These are phyloP conservation scores for Paraurostyla sp. DNA, from an alignment of 73 alveolate species.

Conservation along the genomic window DNA sequence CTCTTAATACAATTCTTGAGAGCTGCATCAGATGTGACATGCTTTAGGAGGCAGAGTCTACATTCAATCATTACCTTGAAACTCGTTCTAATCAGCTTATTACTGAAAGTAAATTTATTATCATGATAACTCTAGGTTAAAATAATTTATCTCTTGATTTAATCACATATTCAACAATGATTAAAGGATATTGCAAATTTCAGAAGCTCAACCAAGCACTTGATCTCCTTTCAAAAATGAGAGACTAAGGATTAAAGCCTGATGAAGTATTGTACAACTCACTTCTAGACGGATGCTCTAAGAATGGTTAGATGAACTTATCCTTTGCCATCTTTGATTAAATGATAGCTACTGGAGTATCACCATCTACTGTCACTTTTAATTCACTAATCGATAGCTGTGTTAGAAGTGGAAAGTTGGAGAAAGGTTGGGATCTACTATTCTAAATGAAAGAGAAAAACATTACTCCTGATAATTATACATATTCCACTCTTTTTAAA, in stretches of 20 bases:
- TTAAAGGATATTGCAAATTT: slow-evolving; percentile 78
- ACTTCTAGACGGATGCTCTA: slow-evolving; percentile 80
- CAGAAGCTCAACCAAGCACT: slow-evolving; percentile 68
- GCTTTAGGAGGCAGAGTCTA: slow-evolving; percentile 32
- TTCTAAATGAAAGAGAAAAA: slow-evolving; percentile 66
- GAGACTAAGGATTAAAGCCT: slow-evolving; percentile 67
- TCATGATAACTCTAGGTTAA: too few species aligned
- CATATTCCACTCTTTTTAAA: slow-evolving; percentile 74
- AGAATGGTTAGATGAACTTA: background rate
- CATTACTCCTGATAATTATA: slow-evolving; percentile 72
- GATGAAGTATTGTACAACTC: slow-evolving; percentile 83
- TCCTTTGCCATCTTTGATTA: slow-evolving; percentile 32
- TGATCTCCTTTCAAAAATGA: slow-evolving; percentile 61
- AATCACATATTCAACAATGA: slow-evolving; percentile 77
- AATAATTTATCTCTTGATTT: slow-evolving; percentile 53
- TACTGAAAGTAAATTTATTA: background rate
- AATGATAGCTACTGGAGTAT: background rate
- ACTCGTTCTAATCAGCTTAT: background rate
- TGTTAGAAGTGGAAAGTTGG: slow-evolving; percentile 59
- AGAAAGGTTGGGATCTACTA: slow-evolving; percentile 73
- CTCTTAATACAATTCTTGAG: slow-evolving; percentile 25
- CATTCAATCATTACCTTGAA: background rate
- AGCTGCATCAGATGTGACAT: background rate
- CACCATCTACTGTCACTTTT: slow-evolving; percentile 41
- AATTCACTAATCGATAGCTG: slow-evolving; percentile 79